These are phyloP conservation scores for Metarhizium album DNA, from an alignment of 2,329 filamentous ascomycete species.

Conservation along the genomic window DNA sequence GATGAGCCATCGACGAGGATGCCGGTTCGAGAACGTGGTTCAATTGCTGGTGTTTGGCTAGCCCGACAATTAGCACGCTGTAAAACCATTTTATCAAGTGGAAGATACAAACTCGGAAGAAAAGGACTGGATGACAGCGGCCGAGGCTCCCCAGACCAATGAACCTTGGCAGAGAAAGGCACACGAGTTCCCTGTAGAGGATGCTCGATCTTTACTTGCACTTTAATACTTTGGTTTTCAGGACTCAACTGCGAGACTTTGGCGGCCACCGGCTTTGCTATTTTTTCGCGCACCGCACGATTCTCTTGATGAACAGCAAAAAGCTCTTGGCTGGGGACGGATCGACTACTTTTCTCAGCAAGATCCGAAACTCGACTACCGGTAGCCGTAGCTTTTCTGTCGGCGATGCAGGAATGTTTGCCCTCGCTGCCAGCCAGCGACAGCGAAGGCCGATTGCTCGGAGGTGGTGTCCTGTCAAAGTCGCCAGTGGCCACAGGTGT, in stretches of 20 bases:
- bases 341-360: neutral
- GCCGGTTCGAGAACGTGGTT: neutral
- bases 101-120: neutral
- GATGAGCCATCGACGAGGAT: neutral
- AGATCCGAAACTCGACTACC: neutral
- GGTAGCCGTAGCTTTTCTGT: neutral
- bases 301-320: conserved; percentile 1
- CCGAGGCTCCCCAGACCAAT: neutral
- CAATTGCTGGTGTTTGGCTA: neutral
- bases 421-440: conserved; percentile 8
- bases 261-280: neutral
- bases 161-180: neutral
- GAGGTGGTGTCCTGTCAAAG: conserved; percentile 23
- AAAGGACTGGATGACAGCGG: neutral
- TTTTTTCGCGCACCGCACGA: neutral
- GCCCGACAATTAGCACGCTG: neutral
- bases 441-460: conserved; percentile 19
- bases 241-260: neutral
- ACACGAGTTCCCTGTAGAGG: neutral
- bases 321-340: neutral
- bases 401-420: neutral
- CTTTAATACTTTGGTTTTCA: neutral
- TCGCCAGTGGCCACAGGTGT: conserved; percentile 13
- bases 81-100: no score
- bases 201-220: neutral